These are phyloP conservation scores for Euphorbia tirucalli DNA, from an alignment of 345 rosid species.

Conservation along the genomic window DNA sequence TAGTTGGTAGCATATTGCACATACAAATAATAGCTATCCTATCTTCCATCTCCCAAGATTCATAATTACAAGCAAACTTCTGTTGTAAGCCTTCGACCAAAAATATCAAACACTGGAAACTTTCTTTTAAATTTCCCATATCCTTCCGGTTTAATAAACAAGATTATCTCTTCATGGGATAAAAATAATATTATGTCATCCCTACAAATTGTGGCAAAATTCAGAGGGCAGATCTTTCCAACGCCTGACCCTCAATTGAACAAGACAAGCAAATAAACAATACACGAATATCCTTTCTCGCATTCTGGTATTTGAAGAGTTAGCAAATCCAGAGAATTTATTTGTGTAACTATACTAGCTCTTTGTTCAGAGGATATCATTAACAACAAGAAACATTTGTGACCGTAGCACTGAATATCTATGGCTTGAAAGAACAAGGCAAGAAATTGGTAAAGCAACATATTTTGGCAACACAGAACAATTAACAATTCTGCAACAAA, in stretches of 20 bases:
- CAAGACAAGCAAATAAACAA: not conserved
- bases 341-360: not conserved
- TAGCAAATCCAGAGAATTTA: not conserved
- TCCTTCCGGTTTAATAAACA: not conserved
- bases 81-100: not conserved
- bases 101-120: not conserved
- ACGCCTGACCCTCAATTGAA: not conserved
- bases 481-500: not conserved
- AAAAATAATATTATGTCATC: not conserved
- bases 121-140: not conserved
- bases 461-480: too few relatives aligned
- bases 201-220: not conserved
- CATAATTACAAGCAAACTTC: not conserved
- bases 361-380: not conserved
- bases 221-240: not conserved
- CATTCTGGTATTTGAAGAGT: not conserved
- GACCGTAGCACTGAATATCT: not conserved
- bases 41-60: not conserved
- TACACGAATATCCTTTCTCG: not conserved
- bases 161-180: not conserved
- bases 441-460: not conserved
- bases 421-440: not conserved
- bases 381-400: not conserved
- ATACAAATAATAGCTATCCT: not conserved
- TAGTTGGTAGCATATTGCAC: too few relatives aligned